phyloP scores from a whole-genome alignment of 345 rosid species.

The Populus pruinosa region DNA sequence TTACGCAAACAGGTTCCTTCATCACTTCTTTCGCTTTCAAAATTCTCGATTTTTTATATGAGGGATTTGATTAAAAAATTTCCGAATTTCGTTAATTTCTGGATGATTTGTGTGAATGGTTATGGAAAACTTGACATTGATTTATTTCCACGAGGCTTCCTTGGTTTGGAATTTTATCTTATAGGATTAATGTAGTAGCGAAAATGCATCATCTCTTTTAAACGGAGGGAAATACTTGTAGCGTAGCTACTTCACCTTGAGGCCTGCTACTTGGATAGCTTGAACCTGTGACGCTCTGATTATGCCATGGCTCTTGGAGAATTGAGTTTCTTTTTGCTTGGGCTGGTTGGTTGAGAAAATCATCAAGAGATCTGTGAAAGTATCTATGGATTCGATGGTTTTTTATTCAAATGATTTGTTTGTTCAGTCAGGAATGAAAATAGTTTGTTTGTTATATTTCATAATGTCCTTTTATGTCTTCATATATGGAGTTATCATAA shows the following conservation, averaged over 20 bases:
- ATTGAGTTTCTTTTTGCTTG: background rate
- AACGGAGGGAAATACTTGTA: background rate
- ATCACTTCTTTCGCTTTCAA: background rate
- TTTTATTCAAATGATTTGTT: background rate
- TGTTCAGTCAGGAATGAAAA: background rate
- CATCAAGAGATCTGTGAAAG: background rate
- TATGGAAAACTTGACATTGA: background rate
- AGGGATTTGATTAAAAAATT: background rate
- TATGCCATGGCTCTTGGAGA: background rate
- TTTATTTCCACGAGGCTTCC: background rate
- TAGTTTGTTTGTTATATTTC: background rate
- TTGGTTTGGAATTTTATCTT: background rate
- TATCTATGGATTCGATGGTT: background rate
- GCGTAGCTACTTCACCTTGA: background rate
- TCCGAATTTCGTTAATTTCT: background rate
- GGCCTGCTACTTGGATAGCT: background rate
- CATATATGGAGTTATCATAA: background rate
- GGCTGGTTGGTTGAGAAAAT: background rate
- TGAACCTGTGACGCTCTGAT: background rate
- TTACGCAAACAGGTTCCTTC: conserved; percentile 72
- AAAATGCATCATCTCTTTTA: background rate
- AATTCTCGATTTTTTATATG: background rate
- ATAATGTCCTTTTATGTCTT: background rate
- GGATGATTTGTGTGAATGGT: background rate
- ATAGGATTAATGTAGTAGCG: background rate